Percentiles rank a stretch among this genome's conserved stretches.
Evolutionary conservation across 257 asterid genomes (phyloP).

Genomic region (Cinchona pubescens): DNA sequence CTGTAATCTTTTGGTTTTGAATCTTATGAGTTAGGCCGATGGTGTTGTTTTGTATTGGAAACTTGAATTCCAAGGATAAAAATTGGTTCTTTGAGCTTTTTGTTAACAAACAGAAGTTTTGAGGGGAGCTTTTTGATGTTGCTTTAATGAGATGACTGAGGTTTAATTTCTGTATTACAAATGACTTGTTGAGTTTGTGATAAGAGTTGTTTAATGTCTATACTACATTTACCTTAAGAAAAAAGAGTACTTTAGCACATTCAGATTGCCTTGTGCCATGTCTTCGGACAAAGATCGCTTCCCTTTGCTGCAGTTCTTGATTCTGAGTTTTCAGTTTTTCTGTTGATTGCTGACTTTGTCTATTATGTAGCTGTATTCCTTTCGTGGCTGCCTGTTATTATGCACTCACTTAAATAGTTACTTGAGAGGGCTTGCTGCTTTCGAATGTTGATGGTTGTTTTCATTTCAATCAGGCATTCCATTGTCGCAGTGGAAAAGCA

Average conservation of each 20-base stretch:
- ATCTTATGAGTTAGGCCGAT: neutral
- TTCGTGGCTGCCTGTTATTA: neutral
- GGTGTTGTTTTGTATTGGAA: neutral
- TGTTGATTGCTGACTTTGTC: neutral
- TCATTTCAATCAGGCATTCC: conserved; percentile 55
- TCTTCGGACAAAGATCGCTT: neutral
- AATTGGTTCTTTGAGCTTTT: conserved; percentile 14
- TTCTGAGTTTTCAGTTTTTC: neutral
- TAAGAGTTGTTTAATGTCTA: neutral
- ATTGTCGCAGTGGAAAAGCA: conserved; percentile 78
- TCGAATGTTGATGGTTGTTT: conserved; percentile 9
- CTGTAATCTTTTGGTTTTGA: neutral
- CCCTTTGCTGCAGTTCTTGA: neutral
- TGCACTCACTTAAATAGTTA: neutral
- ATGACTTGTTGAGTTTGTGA: neutral
- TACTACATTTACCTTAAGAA: neutral
- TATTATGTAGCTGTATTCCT: neutral
- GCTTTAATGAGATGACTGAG: neutral
- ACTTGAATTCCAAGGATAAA: neutral
- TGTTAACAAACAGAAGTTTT: neutral
- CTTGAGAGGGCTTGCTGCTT: conserved; percentile 1
- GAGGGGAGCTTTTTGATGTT: neutral
- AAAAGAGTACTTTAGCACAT: neutral
- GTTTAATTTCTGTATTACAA: neutral
- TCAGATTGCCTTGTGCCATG: neutral